Evolutionary conservation across 495 filamentous ascomycete genomes (phyloP), one percentile per base, ranked within the genome.

Genomic region (Xylaria longipes): DNA sequence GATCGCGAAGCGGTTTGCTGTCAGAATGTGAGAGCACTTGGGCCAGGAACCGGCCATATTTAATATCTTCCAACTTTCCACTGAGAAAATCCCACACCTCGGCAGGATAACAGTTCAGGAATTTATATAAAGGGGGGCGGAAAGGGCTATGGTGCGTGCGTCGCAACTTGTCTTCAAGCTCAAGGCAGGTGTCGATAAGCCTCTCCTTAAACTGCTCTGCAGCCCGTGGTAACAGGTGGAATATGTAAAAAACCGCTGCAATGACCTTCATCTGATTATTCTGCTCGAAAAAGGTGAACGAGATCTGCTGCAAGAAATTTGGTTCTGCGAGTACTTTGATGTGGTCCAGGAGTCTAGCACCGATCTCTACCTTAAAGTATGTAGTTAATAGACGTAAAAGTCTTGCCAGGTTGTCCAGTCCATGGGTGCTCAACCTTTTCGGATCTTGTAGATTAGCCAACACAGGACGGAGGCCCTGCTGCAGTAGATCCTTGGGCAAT

Each of bases 291-390:
- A 97, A 89, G 7, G 90, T 94, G 80, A 98, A 98, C 0, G 95
- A 98, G 3, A 96, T 91, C 76, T 94, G 93, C 79, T 98, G 95
- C 67, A 98, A 82, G 11, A 88, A 87, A 45, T 83, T 83, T 27
- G 91, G 86, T 72, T 97, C 95, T 0, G 95, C 96, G 75, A 99
- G 93, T 17, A 90, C 87, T 78, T 94, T 95, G 84, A 98, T 91
- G 72, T 99, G 97, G 57, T 97, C 95, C 20, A 99, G 83, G 9
- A 99, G 82, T 54, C 95, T 88, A 43, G 94, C 88, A 7, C 97
- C 97, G 60, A 99, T 99, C 78, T 98, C 97, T 2, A 97, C 95
- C 81, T 99, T 99, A 84, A 99, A 99, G 78, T 98, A 98, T 63
- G 97, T 98, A 0, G 97, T 99, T 27, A 99, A 82, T 0, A 99